A percentile compares a stretch with the other conserved stretches of the same genome.
These are phyloP conservation scores for Microdochium bolleyi DNA, from an alignment of 2,329 filamentous ascomycete genomes.

Conservation along the genomic window DNA sequence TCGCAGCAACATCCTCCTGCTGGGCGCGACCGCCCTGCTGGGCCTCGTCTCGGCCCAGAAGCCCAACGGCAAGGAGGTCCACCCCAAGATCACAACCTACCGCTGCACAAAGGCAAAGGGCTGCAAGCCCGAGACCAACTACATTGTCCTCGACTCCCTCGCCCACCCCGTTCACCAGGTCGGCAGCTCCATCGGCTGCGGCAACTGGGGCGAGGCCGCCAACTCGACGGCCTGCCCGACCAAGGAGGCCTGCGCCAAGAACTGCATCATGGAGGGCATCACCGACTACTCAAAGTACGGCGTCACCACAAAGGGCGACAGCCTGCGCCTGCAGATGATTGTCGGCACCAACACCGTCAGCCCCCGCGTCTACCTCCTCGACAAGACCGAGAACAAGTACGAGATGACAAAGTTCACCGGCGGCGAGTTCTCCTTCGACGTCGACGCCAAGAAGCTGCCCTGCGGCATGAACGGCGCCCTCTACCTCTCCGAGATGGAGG, in stretches of 20 bases:
- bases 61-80: constrained; percentile 29
- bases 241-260: constrained; percentile 38
- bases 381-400: constrained; percentile 44
- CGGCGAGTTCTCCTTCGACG: constrained; percentile 55
- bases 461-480: constrained; percentile 56
- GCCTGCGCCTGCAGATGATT: constrained; percentile 29
- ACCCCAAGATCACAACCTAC: constrained; percentile 39
- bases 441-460: constrained; percentile 52
- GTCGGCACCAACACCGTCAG: constrained; percentile 19
- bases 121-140: constrained; percentile 36
- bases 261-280: constrained; percentile 44
- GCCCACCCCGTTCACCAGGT: constrained; percentile 34
- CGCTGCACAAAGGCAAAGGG: constrained; percentile 40
- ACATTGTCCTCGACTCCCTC: constrained; percentile 38
- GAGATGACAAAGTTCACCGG: constrained; percentile 51
- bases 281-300: constrained; percentile 30
- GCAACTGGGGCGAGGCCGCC: constrained; percentile 20
- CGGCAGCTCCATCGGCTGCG: constrained; percentile 21
- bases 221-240: constrained; percentile 38
- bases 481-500: constrained; percentile 54
- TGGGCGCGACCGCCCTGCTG: constrained; percentile 13
- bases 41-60: constrained; percentile 24
- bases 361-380: constrained; percentile 50
- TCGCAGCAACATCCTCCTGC: constrained; percentile 12
- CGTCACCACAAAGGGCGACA: constrained; percentile 17